These are phyloP conservation scores for Talaromyces sp. DNA, from an alignment of 2,329 filamentous ascomycete species.

Conservation along the genomic window DNA sequence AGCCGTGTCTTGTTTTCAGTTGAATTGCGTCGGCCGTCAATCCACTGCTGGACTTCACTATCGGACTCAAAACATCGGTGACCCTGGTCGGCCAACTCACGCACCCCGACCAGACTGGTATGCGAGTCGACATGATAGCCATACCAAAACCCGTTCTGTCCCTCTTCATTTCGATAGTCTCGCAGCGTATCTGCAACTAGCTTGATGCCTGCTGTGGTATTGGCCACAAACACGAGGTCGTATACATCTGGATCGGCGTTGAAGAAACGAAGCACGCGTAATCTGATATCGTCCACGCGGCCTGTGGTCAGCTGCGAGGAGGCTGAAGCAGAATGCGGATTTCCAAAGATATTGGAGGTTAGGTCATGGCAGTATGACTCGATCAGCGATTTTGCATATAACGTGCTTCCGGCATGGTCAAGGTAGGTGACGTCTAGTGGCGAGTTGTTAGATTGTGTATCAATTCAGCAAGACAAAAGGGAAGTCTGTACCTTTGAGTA, in stretches of 20 bases:
- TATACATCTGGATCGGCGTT: constrained; percentile 74
- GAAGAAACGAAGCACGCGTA: constrained; percentile 69
- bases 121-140: constrained; percentile 79
- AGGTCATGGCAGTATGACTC: constrained; percentile 75
- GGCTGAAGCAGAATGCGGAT: constrained; percentile 80
- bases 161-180: constrained; percentile 33
- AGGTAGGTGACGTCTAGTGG: constrained; percentile 67
- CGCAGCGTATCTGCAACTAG: constrained; percentile 73
- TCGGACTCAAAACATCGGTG: constrained; percentile 60
- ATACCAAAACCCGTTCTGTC: constrained; percentile 63
- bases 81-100: constrained; percentile 62
- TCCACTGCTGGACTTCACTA: constrained; percentile 59
- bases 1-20: constrained; percentile 31
- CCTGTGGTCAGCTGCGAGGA: constrained; percentile 72
- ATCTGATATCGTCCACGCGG: constrained; percentile 68
- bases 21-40: constrained; percentile 33
- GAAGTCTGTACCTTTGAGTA: constrained; percentile 28
- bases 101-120: constrained; percentile 76
- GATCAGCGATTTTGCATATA: constrained; percentile 73
- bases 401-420: constrained; percentile 91
- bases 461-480: neutral
- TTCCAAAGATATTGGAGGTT: constrained; percentile 73
- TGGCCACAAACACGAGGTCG: constrained; percentile 85
- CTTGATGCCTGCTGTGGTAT: constrained; percentile 87
- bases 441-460: neutral